Evolutionary conservation across 352 stramenopile species (phyloP), one percentile per base, ranked within the genome.

Genomic region (Thraustochytrium sp.): DNA sequence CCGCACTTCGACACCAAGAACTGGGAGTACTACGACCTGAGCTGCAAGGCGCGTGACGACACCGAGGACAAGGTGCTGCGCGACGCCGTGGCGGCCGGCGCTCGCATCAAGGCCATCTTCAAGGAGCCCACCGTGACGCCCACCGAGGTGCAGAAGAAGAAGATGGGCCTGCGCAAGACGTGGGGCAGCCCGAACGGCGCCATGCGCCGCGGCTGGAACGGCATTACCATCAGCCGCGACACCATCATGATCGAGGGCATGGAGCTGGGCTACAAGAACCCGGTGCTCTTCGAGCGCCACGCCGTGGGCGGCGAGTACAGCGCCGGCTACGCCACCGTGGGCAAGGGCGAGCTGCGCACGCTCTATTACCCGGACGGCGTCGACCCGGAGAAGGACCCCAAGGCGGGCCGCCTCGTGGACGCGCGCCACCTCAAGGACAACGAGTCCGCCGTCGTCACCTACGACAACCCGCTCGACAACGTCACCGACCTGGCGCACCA

Each of bases 71-170:
- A 93, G 76, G 89, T 92, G 1, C 85, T 95, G 18, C 55, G 87
- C 36, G 91, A 95, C 77, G 90, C 90, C 29, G 91, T 95, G 1
- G 85, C 86, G 59, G 91, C 91, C 16, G 91, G 91, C 26, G 87
- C 87, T 42, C 82, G 88, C 36, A 89, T 95, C 78, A 89, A 90
- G 26, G 88, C 91, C 40, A 94, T 95, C 85, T 95, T 95, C 86
- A 95, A 95, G 86, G 91, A 95, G 87, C 91, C 91, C 11, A 95
- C 91, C 54, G 92, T 95, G 78, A 95, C 91, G n/a, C 91, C 91
- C 21, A 89, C 87, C 37, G 88, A 90, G 65, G 88, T 92, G 82
- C 87, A 89, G 68, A 88, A 92, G 1, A 88, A 94, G 72, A 87
- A 92, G 77, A 89, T 94, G 80, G 90, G 90, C 29, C 86, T 95